phyloP scores from a whole-genome alignment of 441 rosid genomes.

The Populus tomentosa region DNA sequence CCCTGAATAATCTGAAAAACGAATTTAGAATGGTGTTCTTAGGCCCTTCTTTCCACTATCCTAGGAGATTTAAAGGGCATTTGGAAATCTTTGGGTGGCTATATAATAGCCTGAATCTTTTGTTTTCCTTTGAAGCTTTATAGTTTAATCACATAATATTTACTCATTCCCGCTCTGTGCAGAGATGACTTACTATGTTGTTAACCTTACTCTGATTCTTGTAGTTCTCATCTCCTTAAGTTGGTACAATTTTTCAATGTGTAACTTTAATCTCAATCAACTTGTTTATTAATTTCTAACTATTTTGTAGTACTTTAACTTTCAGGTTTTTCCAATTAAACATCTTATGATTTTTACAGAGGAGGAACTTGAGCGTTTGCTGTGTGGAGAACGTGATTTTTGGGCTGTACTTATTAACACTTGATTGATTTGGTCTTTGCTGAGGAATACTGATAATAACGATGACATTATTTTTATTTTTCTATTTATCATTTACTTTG shows the following conservation, averaged over 20 bases:
- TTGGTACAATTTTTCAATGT: not conserved
- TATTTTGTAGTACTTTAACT: not conserved
- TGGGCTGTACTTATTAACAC: slow-evolving; percentile 47
- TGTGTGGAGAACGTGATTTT: slow-evolving; percentile 83
- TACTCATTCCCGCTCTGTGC: no score
- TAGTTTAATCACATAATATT: not conserved
- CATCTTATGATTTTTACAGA: slow-evolving; percentile 74
- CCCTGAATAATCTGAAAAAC: not conserved
- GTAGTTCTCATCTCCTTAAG: not conserved
- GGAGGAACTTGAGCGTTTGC: slow-evolving; percentile 78
- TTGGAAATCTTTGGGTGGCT: not conserved
- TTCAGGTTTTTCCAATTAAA: slow-evolving; percentile 75
- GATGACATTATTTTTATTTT: not conserved
- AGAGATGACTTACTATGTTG: no score
- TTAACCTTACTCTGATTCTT: no score
- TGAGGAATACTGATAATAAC: not conserved
- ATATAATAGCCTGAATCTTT: not conserved
- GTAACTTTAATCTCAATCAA: not conserved
- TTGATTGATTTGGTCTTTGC: slow-evolving; percentile 8
- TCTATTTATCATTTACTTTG: slow-evolving; percentile 2
- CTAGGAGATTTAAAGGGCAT: not conserved
- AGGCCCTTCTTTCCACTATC: not conserved
- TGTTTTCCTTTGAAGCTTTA: not conserved
- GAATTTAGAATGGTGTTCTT: not conserved
- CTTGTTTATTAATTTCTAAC: not conserved